Evolutionary conservation across 139 green algal species (phyloP), one percentile per base, ranked within the genome.

Genomic region (Cymbomonas tetramitiformis): DNA sequence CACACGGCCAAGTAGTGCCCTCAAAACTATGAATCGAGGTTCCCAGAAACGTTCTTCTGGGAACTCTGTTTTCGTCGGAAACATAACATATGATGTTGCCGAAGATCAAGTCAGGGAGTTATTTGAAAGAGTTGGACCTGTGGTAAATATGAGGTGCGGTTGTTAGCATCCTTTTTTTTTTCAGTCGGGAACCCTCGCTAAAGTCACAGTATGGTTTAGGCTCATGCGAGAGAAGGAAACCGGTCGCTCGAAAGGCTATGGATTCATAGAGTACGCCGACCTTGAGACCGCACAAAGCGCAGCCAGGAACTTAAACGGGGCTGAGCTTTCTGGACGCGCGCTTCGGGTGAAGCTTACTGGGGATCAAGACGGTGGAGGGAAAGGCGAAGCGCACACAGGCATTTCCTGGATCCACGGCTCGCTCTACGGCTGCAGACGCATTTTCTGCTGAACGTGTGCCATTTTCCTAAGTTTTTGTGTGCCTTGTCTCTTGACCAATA

Each of bases 211-310:
- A 24, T 15, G 9, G 9, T 15, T 51, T 19, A 9, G n/a, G 61
- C 55, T 97, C 30, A 82, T 95, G n/a, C 79, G 58, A 1, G 89
- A 97, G 30, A 70, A 80, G 3, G 88, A 97, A 9, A 94, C 86
- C 0, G 90, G 90, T 19, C 93, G 87, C 62, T 74, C 79, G 1
- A 93, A 94, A 29, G 89, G 89, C 15, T 97, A 90, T 67, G 90
- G 80, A 0, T 98, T 98, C 44, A 30, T 34, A 12, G 90, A 98
- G 54, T 97, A 81, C 58, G 80, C 73, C 51, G 90, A 98, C 72
- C 68, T 78, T 3, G 59, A 71, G 30, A 88, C 81, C n/a, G 90
- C 90, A 10, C 70, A 93, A 59, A 86, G 72, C 48, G 83, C 84
- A 1, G 72, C 86, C 25, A 68, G 86, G 31, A 95, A 97, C 63